Percentiles rank a stretch among this genome's conserved stretches.
phyloP scores from a whole-genome alignment of 2,329 filamentous ascomycete species.

The Phaeosphaeriaceae sp. region DNA sequence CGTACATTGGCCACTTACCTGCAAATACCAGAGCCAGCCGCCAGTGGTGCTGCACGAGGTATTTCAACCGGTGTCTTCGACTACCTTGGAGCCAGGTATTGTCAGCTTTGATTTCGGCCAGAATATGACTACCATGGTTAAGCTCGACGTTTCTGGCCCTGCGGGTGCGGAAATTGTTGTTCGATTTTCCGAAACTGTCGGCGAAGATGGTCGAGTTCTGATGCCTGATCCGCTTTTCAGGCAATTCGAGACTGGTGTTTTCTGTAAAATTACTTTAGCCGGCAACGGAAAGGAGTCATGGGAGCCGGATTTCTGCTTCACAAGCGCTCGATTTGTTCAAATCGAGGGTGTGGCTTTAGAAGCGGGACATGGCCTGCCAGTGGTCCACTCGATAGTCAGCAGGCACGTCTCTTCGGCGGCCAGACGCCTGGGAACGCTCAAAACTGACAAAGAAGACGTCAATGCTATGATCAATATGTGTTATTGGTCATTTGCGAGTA shows the following conservation, averaged over 20 bases:
- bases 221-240: constrained; percentile 53
- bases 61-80: constrained; percentile 36
- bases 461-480: constrained; percentile 54
- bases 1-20: constrained; percentile 38
- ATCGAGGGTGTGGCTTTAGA: constrained; percentile 48
- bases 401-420: constrained; percentile 52
- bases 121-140: constrained; percentile 44
- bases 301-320: constrained; percentile 54
- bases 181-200: constrained; percentile 41
- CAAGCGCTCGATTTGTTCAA: constrained; percentile 52
- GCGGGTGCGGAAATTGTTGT: constrained; percentile 39
- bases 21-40: constrained; percentile 51
- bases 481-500: constrained; percentile 53
- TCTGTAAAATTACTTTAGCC: constrained; percentile 47
- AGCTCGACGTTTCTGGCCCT: constrained; percentile 32
- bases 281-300: constrained; percentile 44
- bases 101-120: constrained; percentile 44
- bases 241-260: constrained; percentile 48
- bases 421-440: constrained; percentile 45
- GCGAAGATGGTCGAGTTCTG: constrained; percentile 42
- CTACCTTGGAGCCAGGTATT: constrained; percentile 26
- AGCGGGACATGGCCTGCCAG: constrained; percentile 30
- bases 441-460: constrained; percentile 51
- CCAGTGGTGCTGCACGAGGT: constrained; percentile 49
- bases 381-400: constrained; percentile 45